Base-by-base conservation (phyloP, 176 grass and related monocot species). In the Phyllostachys edulis region DNA sequence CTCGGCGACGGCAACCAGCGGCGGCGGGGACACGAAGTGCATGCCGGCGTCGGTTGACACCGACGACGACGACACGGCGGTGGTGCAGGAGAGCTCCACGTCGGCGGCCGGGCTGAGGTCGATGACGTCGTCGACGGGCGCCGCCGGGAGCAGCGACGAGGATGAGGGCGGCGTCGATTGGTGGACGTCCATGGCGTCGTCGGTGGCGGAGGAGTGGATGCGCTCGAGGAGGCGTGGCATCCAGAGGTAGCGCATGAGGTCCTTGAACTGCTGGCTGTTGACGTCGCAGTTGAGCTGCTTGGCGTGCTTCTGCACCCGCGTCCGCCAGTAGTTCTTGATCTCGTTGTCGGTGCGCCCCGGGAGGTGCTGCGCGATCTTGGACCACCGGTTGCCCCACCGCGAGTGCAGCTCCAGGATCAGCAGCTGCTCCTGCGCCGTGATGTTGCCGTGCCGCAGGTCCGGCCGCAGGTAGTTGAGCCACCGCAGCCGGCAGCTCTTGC, bases 241-340 rank as follows among this genome's bases (percentile, higher is more conserved):
- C 96, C 96, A 98, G n/a, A 93, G 72, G 93, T 91, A 85, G 0
- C 87, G 83, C 83, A 95, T 82, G 89, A 98, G 76, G 77, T 98
- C 96, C 85, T 93, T 92, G 87, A 98, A 98, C 24, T 67, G 87
- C 89, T 95, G 90, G 74, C 93, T 93, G 77, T 90, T 91, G 49
- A 98, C 96, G 83, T 98, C 96, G 87, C 96, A 98, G 47, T 84
- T 83, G 37, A 98, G 96, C 21, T 93, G 93, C 74, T 81, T 85
- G 17, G 96, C 93, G 40, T 98, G 96, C 77, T 93, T 95, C 75
- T 98, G 96, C 80, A 98, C 96, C 29, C 96, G 38, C 3, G 96
- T 98, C 50, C 96, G 79, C 96, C 96, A 98, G 84, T 98, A 98
- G 73, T 98, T 98, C 87, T 98, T 98, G 86, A 98, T 98, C 84